Evolutionary conservation across 192 early-diverging fungal species (phyloP), one percentile per base, ranked within the genome.

Genomic region (Lunasporangiospora selenospora): DNA sequence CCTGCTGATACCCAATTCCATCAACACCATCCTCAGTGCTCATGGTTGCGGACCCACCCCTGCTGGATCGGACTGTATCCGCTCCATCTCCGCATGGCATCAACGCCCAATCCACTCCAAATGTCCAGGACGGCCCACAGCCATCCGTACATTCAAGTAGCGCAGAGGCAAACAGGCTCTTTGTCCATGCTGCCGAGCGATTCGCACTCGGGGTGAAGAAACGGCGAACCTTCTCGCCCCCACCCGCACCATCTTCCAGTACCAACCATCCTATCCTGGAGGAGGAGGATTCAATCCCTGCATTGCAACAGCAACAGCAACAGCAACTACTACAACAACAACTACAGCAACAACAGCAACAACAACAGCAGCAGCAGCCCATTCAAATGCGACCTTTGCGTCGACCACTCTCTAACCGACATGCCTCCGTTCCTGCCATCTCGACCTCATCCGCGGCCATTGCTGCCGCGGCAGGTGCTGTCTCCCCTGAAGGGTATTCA

Each of bases 111-210:
- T 11, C 19, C 5, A 15, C 15, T 12, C 8, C 21, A 16, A 16
- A 11, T 36, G 19, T 47, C 51, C 1, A 39, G 33, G 19, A 33
- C 40, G 1, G 15, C n/a, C n/a, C n/a, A n/a, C n/a, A n/a, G n/a
- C n/a, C n/a, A n/a, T n/a, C n/a, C n/a, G n/a, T n/a, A n/a, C n/a
- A n/a, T n/a, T n/a, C n/a, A n/a, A n/a, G n/a, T n/a, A n/a, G n/a
- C n/a, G n/a, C n/a, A n/a, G n/a, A n/a, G n/a, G n/a, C 51, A 4
- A 67, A 58, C 47, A 47, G 39, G 47, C 32, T 55, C 6, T 24
- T 66, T 34, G 29, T 57, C 13, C 23, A 10, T 18, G 64, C 64
- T 23, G 64, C 37, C 1, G 48, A 51, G 16, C 12, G 26, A 13
- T 62, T 62, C n/a, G 32, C 50, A 29, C 15, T 37, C 48, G 59